phyloP scores from a whole-genome alignment of 495 filamentous ascomycete species.

The Astrocystis sublimbata region DNA sequence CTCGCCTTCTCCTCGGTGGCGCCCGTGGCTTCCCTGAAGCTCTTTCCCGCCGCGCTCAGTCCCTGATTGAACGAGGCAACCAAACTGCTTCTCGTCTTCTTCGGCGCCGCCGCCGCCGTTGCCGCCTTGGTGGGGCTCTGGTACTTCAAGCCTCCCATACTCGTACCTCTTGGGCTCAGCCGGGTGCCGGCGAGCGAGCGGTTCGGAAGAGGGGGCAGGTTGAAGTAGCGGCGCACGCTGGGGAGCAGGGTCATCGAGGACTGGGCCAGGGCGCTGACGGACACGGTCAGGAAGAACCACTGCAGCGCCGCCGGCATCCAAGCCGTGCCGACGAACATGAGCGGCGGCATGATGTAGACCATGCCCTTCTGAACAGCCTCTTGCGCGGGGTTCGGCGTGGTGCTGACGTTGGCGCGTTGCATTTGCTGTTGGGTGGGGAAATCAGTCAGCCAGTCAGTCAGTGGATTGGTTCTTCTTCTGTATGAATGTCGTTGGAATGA shows the following conservation, averaged over 20 bases:
- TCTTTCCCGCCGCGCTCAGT: slow-evolving; percentile 6
- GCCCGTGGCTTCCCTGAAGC: slow-evolving; percentile 28
- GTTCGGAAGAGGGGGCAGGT: slow-evolving; percentile 49
- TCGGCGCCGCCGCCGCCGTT: too few relatives aligned
- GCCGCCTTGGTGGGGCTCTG: slow-evolving; percentile 29
- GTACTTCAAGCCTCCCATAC: slow-evolving; percentile 20
- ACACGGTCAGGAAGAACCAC: slow-evolving; percentile 66
- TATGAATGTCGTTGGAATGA: too few relatives aligned
- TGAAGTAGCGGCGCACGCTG: slow-evolving; percentile 51
- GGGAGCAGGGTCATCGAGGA: slow-evolving; percentile 52
- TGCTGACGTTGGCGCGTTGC: slow-evolving; percentile 36
- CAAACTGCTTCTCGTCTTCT: too few relatives aligned
- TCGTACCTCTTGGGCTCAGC: too few relatives aligned
- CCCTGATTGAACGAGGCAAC: slow-evolving; percentile 12
- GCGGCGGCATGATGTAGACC: slow-evolving; percentile 56
- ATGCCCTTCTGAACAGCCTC: slow-evolving; percentile 53
- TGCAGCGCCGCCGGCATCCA: slow-evolving; percentile 70
- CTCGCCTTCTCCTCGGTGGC: slow-evolving; percentile 41
- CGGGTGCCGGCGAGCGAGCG: not conserved
- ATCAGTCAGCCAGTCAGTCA: too few relatives aligned
- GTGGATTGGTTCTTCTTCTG: too few relatives aligned
- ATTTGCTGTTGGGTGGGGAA: slow-evolving; percentile 36
- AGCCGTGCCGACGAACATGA: slow-evolving; percentile 63
- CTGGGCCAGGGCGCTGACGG: slow-evolving; percentile 59
- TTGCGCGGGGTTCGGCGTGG: slow-evolving; percentile 29